Base-by-base conservation (phyloP, 2,329 filamentous ascomycete genomes). In the Epichloe typhina region DNA sequence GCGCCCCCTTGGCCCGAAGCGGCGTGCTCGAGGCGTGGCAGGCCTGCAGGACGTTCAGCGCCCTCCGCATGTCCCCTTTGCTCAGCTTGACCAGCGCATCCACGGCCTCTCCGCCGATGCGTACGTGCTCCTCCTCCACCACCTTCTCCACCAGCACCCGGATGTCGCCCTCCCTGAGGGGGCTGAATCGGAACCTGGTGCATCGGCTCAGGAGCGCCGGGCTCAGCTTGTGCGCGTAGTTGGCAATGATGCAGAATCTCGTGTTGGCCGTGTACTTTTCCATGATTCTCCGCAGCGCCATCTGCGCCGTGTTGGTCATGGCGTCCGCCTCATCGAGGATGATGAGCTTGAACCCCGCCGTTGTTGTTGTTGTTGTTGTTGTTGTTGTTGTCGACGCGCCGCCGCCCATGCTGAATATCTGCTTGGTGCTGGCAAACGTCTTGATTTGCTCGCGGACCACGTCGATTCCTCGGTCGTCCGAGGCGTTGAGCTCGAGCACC, bases 361-460 rank as follows among this genome's bases (percentile, higher is more conserved):
- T 88, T 23, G 91, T 68, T 12, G 76, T 64, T 5, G 74, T 62
- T 7, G 6, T 6, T 7, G 21, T 21, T 5, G 23, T 64, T 5
- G 74, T 62, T 7, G 6, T 6, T 7, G 21, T 21, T 1, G 23
- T 64, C 36, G 69, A 69, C 2, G 76, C 70, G n/a, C 79, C 70
- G n/a, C 79, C 80, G n/a, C 79, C 80, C 63, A 77, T 70, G 13
- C 71, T 75, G 72, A 98, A 98, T 61, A 98, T 98, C 65, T 98
- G 93, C 69, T 95, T 96, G 7, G 93, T 98, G 59, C 87, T 94
- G 40, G 88, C 91, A 70, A 98, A 98, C 0, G 93, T 98, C 76
- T 97, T 98, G 79, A 98, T 98, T 69, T 98, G 93, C 71, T 98
- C 93, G 57, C 90, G 81, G 51, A 98, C 93, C 2, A 98, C 93